These are phyloP conservation scores for Ceratorhiza oryzae-sativae DNA, from an alignment of 1,284 basidiomycete species.

Conservation along the genomic window DNA sequence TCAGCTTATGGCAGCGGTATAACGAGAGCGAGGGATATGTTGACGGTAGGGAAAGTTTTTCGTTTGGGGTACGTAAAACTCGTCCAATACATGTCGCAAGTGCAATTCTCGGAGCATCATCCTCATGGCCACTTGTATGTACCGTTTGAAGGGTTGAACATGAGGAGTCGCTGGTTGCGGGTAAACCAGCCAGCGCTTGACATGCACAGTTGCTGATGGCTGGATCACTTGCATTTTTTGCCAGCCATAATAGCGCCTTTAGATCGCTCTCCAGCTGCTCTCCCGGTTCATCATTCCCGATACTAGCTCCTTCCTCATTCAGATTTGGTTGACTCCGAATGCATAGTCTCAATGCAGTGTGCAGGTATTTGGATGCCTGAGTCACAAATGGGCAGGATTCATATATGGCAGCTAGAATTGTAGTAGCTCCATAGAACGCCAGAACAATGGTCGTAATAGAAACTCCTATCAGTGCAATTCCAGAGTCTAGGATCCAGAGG, in stretches of 20 bases:
- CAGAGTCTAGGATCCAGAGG: slow-evolving; percentile 11
- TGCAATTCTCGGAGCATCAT: not conserved
- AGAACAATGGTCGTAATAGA: not conserved
- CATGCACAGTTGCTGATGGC: not conserved
- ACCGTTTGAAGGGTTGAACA: not conserved
- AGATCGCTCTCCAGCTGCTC: not conserved
- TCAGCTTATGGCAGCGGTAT: not conserved
- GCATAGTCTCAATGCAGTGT: not conserved
- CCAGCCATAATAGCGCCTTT: not conserved
- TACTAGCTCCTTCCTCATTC: not conserved
- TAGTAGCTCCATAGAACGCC: not conserved
- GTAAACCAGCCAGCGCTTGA: not conserved
- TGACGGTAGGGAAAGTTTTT: not conserved
- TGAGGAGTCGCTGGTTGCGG: not conserved
- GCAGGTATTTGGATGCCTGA: not conserved
- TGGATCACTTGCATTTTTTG: not conserved
- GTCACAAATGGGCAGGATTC: slow-evolving; percentile 20
- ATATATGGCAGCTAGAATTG: not conserved
- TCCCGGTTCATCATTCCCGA: not conserved
- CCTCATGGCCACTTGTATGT: not conserved
- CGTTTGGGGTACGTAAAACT: too few relatives aligned
- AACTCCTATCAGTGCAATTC: not conserved
- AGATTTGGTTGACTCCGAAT: not conserved
- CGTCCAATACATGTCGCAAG: not conserved
- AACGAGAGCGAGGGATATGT: not conserved